These are phyloP conservation scores for Agaricus bisporus DNA, from an alignment of 768 basidiomycete species.

Conservation along the genomic window DNA sequence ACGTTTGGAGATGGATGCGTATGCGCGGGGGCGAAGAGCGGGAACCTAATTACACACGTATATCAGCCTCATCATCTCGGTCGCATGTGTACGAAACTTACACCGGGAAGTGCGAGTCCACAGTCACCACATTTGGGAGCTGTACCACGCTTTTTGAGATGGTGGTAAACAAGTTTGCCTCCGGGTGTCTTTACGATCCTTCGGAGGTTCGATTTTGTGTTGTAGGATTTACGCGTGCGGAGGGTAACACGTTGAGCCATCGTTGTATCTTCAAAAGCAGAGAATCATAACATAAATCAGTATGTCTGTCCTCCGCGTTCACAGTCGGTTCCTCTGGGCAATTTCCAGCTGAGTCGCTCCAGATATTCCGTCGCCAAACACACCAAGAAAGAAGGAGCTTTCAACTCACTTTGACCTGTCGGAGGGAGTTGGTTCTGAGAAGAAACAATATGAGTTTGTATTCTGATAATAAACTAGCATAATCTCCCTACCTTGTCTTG, in stretches of 20 bases:
- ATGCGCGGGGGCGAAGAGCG: constrained; percentile 92
- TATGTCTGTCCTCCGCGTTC: not conserved
- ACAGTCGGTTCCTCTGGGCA: not conserved
- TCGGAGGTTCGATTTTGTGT: constrained; percentile 94
- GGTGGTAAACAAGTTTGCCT: constrained; percentile 97
- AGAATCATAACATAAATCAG: constrained; percentile 4
- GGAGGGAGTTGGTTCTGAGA: constrained; percentile 6
- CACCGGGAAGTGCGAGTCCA: constrained; percentile 88
- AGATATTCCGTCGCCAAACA: not conserved
- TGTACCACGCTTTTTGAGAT: constrained; percentile 90
- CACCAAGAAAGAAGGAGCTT: constrained; percentile 4
- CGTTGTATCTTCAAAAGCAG: constrained; percentile 18
- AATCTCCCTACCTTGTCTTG: constrained; percentile 53
- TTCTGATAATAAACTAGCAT: constrained; percentile 11
- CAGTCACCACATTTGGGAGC: constrained; percentile 99
- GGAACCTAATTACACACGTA: constrained; percentile 53
- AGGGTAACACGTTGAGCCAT: constrained; percentile 99
- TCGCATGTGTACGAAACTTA: constrained; percentile 34
- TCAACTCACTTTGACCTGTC: constrained; percentile 31
- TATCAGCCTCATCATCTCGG: not conserved
- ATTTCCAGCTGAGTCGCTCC: not conserved
- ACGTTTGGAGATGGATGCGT: constrained; percentile 94
- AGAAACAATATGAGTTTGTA: constrained; percentile 14
- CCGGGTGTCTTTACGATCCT: constrained; percentile 97
- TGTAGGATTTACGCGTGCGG: constrained; percentile 97